Base-by-base conservation (phyloP, 2,329 filamentous ascomycete genomes). In the Cladosporium sp. region DNA sequence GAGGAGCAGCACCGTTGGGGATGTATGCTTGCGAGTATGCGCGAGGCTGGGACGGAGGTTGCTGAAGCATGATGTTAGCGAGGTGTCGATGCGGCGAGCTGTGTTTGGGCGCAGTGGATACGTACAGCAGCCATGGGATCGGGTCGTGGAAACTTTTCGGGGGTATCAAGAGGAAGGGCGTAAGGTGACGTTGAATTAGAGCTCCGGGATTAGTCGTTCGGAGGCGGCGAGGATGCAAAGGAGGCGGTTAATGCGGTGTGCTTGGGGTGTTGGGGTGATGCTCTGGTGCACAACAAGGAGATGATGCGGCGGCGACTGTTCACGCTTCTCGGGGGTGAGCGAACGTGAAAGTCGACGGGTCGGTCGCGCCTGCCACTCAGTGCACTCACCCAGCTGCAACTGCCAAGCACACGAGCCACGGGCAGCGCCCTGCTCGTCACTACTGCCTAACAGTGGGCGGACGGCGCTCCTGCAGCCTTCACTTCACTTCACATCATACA, bases 21-120 rank as follows among this genome's bases (percentile, higher is more conserved):
- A 78, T 70, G 67, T 76, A 78, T 66, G 71, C 69, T 68, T 74
- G 76, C 63, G 74, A 74, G 70, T 79, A 80, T 48, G 77, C 73
- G 67, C 78, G 78, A 62, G 77, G 77, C 70, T 78, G 76, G 64
- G 72, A 77, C 51, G 77, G 76, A 68, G 77, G 74, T 76, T 80
- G 77, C 75, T 78, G 68, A 53, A 64, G 47, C 52, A 25, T 32
- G 4, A 9, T 57, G 40, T 63, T 25, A 63, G 60, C 55, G 48
- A 37, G 24, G 37, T 34, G 49, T 45, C 42, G 42, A 45, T 45
- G 42, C 42, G 42, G 42, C 42, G 17, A 45, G 42, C 42, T 24
- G 32, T 37, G 32, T 17, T 52, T 37, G 49, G 24, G 49, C 36
- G 49, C 19, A 12, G 42, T 45, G 28, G 39, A 28, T 47, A 55